phyloP scores from a whole-genome alignment of 2,329 filamentous ascomycete genomes.

The Clarireedia monteithiana region DNA sequence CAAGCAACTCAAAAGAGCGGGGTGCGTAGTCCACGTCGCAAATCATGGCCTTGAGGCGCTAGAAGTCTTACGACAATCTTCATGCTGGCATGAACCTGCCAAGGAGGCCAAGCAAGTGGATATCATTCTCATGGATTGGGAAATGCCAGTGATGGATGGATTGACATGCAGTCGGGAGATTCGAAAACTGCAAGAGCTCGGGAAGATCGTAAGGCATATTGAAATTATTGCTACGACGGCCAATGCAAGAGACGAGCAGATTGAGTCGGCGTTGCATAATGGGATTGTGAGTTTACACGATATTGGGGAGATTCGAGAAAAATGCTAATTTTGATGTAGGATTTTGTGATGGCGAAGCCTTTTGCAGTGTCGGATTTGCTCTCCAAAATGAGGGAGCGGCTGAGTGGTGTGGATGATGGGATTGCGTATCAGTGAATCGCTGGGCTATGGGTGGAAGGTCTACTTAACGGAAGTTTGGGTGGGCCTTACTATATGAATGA shows the following conservation, averaged over 20 bases:
- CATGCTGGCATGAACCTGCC: constrained; percentile 20
- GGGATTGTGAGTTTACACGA: constrained; percentile 5
- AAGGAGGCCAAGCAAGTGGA: constrained; percentile 37
- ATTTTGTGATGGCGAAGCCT: constrained; percentile 22
- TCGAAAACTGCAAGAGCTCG: constrained; percentile 47
- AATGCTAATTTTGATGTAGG: constrained; percentile 3
- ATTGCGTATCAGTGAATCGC: background rate
- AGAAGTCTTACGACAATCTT: constrained; percentile 28
- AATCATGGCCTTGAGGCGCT: constrained; percentile 51
- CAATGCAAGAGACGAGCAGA: constrained; percentile 26
- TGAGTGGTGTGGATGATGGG: constrained; percentile 4
- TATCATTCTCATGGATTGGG: constrained; percentile 67
- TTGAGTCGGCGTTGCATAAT: constrained; percentile 6
- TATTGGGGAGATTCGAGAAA: background rate
- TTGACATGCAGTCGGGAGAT: constrained; percentile 58
- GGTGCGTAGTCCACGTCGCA: constrained; percentile 37
- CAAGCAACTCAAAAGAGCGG: constrained; percentile 40
- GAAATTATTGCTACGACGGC: constrained; percentile 29
- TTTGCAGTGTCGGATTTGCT: constrained; percentile 18
- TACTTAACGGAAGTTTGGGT: too few relatives aligned
- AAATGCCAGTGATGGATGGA: constrained; percentile 70
- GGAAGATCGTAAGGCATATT: constrained; percentile 40
- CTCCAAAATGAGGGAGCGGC: constrained; percentile 17
- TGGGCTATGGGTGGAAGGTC: too few relatives aligned
- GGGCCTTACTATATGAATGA: too few relatives aligned